These are phyloP conservation scores for Salix viminalis DNA, from an alignment of 345 rosid species.

Conservation along the genomic window DNA sequence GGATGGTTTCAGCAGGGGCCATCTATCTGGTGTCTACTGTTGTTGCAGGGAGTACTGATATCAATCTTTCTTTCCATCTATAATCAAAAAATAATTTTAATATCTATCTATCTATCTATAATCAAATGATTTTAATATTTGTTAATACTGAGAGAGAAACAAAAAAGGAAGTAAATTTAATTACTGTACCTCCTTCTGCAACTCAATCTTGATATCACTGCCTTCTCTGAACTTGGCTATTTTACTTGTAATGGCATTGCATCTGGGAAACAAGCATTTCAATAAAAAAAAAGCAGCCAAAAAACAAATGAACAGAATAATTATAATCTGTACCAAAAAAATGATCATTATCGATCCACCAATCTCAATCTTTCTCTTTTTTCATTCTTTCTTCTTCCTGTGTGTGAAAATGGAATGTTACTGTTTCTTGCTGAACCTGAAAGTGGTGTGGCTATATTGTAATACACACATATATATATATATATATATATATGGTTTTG, in stretches of 20 bases:
- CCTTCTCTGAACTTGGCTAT: background rate
- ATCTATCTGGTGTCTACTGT: background rate
- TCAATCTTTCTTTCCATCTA: too few relatives aligned
- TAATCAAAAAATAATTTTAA: too few relatives aligned
- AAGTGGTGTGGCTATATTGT: background rate
- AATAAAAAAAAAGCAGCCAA: background rate
- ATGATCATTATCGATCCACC: background rate
- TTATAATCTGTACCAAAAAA: background rate
- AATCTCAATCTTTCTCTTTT: background rate
- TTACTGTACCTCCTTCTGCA: background rate
- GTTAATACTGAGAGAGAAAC: too few relatives aligned
- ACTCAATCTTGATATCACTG: background rate
- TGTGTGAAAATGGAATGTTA: background rate
- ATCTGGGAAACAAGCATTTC: background rate
- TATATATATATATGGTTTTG: background rate
- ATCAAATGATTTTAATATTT: background rate
- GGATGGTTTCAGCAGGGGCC: slow-evolving; percentile 11
- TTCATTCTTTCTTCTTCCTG: background rate
- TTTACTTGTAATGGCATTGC: background rate
- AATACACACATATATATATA: background rate
- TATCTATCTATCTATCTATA: too few relatives aligned
- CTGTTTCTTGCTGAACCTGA: background rate
- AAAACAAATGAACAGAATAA: background rate
- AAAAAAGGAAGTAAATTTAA: too few relatives aligned
- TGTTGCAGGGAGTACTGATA: too few relatives aligned